Conservation (phyloP, 352 stramenopile species). For the Globisporangium sylvaticum region DNA sequence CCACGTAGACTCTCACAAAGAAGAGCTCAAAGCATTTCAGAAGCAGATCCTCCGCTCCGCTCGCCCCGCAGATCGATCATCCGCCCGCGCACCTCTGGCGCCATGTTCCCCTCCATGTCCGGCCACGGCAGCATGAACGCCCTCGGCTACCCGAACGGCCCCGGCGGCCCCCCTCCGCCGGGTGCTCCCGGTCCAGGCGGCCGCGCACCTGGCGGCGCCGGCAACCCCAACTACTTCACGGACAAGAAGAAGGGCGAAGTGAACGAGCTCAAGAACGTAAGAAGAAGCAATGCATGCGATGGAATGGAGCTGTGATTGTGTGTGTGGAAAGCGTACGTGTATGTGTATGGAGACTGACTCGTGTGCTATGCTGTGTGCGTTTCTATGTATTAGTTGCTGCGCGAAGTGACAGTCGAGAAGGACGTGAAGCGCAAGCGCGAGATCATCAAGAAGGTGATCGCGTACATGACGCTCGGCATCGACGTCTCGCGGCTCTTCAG, state of each 20-base stretch:
- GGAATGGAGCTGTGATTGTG: not conserved
- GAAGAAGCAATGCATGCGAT: conserved; percentile 9
- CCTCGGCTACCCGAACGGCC: conserved; percentile 15
- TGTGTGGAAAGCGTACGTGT: conserved; percentile 47
- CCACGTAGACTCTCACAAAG: not conserved
- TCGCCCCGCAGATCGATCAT: not conserved
- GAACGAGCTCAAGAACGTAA: conserved; percentile 93
- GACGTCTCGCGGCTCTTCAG: conserved; percentile 99
- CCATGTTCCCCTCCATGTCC: conserved; percentile 38
- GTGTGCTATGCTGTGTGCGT: not conserved
- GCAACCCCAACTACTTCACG: conserved; percentile 78
- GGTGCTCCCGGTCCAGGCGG: conserved; percentile 15
- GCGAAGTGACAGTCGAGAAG: conserved; percentile 95
- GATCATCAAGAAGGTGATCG: conserved; percentile 99
- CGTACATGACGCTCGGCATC: conserved; percentile 99
- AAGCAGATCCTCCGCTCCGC: conserved; percentile 5
- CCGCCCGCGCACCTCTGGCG: conserved; percentile 11
- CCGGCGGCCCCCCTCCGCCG: not conserved
- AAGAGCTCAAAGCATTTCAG: too few relatives aligned
- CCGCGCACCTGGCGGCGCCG: conserved; percentile 22
- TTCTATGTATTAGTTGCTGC: conserved; percentile 37
- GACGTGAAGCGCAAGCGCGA: conserved; percentile 97
- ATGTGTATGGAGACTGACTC: not conserved
- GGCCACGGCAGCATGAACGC: conserved; percentile 13
- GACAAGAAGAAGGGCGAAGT: conserved; percentile 95